phyloP scores from a whole-genome alignment of 139 green algal species.

The Haematococcus lacustris region DNA sequence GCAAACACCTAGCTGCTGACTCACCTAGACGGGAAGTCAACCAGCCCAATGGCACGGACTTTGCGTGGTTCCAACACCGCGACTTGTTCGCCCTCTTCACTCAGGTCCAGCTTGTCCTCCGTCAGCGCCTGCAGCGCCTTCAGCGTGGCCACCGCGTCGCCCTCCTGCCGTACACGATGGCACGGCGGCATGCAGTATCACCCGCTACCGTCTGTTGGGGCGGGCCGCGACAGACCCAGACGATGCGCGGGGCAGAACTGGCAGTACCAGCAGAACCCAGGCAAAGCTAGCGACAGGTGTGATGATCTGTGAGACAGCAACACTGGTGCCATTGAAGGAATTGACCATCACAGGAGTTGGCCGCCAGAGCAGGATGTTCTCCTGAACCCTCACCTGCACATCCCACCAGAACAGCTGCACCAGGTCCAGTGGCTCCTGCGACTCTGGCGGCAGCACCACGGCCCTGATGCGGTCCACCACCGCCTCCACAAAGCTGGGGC shows the following conservation, averaged over 20 bases:
- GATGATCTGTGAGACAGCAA: no score
- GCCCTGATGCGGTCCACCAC: conserved; percentile 28
- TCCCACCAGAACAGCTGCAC: conserved; percentile 52
- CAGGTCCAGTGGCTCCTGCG: conserved; percentile 33
- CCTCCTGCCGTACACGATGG: no score
- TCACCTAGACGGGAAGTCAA: conserved; percentile 31
- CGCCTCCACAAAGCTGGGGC: conserved; percentile 17
- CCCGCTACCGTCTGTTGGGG: no score
- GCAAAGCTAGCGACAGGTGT: no score
- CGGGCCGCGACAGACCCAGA: no score
- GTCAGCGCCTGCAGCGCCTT: conserved; percentile 27
- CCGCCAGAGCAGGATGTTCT: no score
- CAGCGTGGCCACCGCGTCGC: conserved; percentile 8
- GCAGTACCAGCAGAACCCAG: no score
- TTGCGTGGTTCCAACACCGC: conserved; percentile 26
- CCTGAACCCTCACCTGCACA: conserved; percentile 26
- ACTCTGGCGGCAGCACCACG: conserved; percentile 29
- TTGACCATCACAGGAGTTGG: background rate
- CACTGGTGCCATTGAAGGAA: background rate
- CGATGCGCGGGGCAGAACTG: no score
- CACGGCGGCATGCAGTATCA: no score
- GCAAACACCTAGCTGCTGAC: no score
- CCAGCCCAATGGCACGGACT: conserved; percentile 32
- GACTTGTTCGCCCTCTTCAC: conserved; percentile 30
- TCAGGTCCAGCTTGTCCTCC: conserved; percentile 33